Evolutionary conservation across 2,329 filamentous ascomycete genomes (phyloP), one percentile per base, ranked within the genome.

Genomic region (Ceratocystis papillata): DNA sequence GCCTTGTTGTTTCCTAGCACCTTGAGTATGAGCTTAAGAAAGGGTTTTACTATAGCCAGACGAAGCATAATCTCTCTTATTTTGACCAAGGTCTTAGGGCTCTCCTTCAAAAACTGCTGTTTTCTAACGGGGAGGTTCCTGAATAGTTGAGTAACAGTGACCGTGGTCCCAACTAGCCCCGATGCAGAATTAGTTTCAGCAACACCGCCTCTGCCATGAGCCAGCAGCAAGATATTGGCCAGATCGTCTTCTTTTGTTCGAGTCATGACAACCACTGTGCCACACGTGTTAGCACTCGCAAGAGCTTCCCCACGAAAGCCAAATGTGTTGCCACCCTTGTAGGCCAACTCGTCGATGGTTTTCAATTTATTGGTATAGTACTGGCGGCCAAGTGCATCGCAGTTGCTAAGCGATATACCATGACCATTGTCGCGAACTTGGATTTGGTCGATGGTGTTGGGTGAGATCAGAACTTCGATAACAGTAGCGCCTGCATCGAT

Each of bases 271-370:
- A 75, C 77, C 55, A 91, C 75, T 2, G 79, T 77, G 46, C 83
- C 84, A 67, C 89, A 72, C 53, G 81, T 79, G 67, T 83, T 86
- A 67, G 81, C 79, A 73, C 83, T 85, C 48, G 87, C 86, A 68
- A 93, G 76, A 17, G 88, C 88, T 71, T 90, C 83, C 22, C 89
- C 89, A 45, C 89, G 82, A 71, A 92, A 93, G 1, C 89, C 89
- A n/a, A 92, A 79, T 41, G 80, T 86, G 55, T 76, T 77, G 1
- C 81, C 80, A 6, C 81, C 83, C 22, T 86, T 75, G 1, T 71
- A 73, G 63, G 76, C 77, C 46, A 91, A 76, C 62, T 91, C 86
- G 0, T 83, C 79, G 67, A 87, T 82, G n/a, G 76, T 77, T 62
- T 76, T 77, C 55, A 92, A 79, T 75, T 92, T 93, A 78, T 87